These are phyloP conservation scores for Podospora anserina DNA, from an alignment of 495 filamentous ascomycete genomes.

Conservation along the genomic window DNA sequence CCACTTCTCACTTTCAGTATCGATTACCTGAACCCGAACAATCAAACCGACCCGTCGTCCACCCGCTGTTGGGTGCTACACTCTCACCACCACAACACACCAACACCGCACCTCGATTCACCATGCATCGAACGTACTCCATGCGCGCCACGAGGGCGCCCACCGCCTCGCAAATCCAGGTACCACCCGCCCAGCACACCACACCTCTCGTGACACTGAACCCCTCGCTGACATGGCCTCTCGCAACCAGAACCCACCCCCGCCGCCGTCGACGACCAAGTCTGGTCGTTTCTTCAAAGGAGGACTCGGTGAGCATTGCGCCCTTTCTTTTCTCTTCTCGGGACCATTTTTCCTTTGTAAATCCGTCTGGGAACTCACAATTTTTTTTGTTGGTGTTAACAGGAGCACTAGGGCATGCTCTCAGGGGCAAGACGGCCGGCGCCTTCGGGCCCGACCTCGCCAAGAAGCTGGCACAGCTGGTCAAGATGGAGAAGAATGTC, in stretches of 20 bases:
- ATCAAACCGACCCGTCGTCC: not conserved
- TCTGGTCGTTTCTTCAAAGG: slow-evolving; percentile 76
- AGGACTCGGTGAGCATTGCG: slow-evolving; percentile 64
- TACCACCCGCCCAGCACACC: slow-evolving; percentile 17
- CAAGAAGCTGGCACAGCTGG: slow-evolving; percentile 93
- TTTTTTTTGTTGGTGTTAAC: slow-evolving; percentile 20
- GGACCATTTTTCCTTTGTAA: not conserved
- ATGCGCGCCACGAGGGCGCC: slow-evolving; percentile 96
- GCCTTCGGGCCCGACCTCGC: slow-evolving; percentile 95
- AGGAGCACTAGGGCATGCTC: slow-evolving; percentile 72
- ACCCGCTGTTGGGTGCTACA: not conserved
- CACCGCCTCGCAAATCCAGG: slow-evolving; percentile 59
- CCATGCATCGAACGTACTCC: slow-evolving; percentile 97
- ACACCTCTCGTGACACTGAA: not conserved
- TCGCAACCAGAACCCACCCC: slow-evolving; percentile 79
- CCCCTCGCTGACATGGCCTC: not conserved
- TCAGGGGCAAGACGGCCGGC: slow-evolving; percentile 85
- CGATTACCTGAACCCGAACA: not conserved
- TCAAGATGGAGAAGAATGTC: slow-evolving; percentile 99
- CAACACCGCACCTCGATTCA: slow-evolving; percentile 21
- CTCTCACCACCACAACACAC: not conserved
- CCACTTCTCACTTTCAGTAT: not conserved
- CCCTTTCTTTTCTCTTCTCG: slow-evolving; percentile 1
- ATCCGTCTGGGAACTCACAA: slow-evolving; percentile 11
- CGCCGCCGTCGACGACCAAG: slow-evolving; percentile 88